Evolutionary conservation across 2,329 filamentous ascomycete species (phyloP).

Genomic region (Chrysoporthe cubensis): DNA sequence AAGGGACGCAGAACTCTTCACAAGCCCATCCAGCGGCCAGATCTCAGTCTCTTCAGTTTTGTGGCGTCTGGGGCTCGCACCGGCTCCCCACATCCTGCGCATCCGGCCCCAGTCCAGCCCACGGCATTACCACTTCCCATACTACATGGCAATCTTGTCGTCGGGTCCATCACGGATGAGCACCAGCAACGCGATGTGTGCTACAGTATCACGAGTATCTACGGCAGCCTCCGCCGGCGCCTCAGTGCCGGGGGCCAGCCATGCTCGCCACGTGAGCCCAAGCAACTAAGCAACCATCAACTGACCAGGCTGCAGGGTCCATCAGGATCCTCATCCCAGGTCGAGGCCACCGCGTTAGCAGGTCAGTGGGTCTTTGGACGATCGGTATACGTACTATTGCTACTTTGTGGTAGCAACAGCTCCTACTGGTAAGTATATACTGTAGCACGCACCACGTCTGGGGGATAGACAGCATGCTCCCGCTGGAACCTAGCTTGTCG

Average conservation of each 20-base stretch:
- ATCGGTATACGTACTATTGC: not conserved
- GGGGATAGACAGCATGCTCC: not conserved
- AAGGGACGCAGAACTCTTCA: not conserved
- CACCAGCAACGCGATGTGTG: no score
- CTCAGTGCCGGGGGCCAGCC: not conserved
- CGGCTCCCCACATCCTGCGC: conserved; percentile 2
- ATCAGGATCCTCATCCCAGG: not conserved
- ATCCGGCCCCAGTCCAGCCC: not conserved
- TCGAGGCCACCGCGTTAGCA: not conserved
- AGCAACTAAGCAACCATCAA: not conserved
- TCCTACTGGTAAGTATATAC: not conserved
- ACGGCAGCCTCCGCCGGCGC: no score
- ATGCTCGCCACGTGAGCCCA: not conserved
- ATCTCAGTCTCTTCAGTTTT: not conserved
- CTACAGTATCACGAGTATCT: no score
- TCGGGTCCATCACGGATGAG: no score
- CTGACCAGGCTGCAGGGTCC: not conserved
- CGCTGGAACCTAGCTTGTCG: not conserved
- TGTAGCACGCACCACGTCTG: not conserved
- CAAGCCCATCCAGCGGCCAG: not conserved
- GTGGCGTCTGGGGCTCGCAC: not conserved
- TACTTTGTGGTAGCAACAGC: not conserved
- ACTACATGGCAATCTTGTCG: not conserved
- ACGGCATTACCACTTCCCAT: not conserved
- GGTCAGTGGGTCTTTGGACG: not conserved